phyloP scores from a whole-genome alignment of 2,329 filamentous ascomycete genomes.

The Fonsecaea pedrosoi region DNA sequence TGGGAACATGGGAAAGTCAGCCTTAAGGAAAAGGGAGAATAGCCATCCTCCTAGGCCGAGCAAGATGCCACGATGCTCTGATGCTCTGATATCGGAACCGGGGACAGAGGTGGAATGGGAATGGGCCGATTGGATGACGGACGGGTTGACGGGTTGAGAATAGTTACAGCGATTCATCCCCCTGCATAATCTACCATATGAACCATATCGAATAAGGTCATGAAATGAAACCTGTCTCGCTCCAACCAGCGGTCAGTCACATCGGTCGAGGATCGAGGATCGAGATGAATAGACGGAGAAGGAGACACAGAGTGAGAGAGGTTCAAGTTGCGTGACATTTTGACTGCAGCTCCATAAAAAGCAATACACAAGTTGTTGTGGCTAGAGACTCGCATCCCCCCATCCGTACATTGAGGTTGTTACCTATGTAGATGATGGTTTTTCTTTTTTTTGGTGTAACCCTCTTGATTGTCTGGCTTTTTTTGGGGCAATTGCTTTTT shows the following conservation, averaged over 20 bases:
- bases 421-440: neutral
- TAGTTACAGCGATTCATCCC: neutral
- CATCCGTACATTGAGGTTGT: neutral
- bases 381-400: slow-evolving; percentile 1
- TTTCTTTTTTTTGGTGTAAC: neutral
- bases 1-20: neutral
- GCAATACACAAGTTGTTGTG: neutral
- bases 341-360: neutral
- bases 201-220: neutral
- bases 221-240: neutral
- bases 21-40: neutral
- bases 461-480: neutral
- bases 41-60: neutral
- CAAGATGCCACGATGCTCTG: neutral
- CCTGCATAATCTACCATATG: neutral
- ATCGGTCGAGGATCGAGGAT: neutral
- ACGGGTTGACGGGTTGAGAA: neutral
- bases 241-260: neutral
- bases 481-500: neutral
- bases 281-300: neutral
- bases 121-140: neutral
- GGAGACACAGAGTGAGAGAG: neutral
- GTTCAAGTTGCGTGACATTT: neutral
- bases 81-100: neutral
- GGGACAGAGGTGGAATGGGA: neutral